Evolutionary conservation across 78 protist species (phyloP).

Genomic region (Cyanophora paradoxa): DNA sequence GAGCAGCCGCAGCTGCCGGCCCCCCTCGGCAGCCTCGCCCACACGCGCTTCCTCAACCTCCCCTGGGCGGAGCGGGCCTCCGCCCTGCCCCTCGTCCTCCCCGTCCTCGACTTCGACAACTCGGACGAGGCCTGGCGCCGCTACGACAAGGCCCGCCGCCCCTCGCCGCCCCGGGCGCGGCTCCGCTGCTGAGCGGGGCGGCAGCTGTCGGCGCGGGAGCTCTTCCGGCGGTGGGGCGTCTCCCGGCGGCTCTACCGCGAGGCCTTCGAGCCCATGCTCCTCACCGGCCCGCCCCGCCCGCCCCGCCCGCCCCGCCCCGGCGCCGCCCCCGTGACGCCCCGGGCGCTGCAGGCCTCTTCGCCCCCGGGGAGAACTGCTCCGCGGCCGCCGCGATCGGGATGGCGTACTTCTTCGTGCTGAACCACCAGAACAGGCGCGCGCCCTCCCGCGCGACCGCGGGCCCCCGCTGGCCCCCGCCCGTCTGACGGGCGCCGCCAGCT

Average conservation of each 20-base stretch:
- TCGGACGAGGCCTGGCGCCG: neutral
- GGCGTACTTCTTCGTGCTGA: constrained; percentile 22
- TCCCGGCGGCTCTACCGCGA: neutral
- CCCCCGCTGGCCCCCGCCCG: too few species aligned
- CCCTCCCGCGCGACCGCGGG: too few species aligned
- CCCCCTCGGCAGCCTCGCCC: neutral
- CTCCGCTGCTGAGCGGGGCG: too few species aligned
- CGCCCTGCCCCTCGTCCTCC: neutral
- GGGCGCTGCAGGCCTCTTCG: constrained; percentile 6
- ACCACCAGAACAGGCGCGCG: neutral
- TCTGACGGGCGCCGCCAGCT: too few species aligned
- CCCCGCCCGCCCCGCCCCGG: too few species aligned
- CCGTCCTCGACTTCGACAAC: constrained; percentile 1
- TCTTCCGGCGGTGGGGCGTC: neutral
- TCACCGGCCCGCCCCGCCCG: constrained; percentile 4
- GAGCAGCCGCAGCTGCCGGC: neutral
- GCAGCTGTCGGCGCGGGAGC: too few species aligned
- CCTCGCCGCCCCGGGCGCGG: too few species aligned
- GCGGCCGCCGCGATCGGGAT: constrained; percentile 23
- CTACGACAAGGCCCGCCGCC: neutral
- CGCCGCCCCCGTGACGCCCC: too few species aligned
- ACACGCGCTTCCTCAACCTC: constrained; percentile 2
- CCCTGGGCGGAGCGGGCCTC: constrained; percentile 4
- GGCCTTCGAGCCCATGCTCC: constrained; percentile 18
- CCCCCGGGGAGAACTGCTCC: constrained; percentile 1